Conservation (phyloP, 2,329 filamentous ascomycete species). For the Coccinonectria pachysandricola region DNA sequence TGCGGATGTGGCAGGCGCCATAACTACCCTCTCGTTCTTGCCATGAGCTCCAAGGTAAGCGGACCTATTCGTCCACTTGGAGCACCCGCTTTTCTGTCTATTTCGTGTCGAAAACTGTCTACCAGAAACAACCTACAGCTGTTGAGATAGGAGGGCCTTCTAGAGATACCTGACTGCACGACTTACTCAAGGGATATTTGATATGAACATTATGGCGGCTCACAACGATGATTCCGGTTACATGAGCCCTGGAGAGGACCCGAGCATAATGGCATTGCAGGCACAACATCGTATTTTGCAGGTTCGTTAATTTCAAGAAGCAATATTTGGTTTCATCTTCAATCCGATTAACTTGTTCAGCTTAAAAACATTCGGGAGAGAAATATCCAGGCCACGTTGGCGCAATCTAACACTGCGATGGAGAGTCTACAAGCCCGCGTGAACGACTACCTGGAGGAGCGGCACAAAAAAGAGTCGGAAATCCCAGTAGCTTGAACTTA, state of each 20-base stretch:
- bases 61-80: too few species aligned
- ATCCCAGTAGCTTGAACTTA: background rate
- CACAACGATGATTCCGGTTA: conserved; percentile 6
- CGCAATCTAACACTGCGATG: conserved; percentile 15
- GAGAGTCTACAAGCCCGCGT: conserved; percentile 15
- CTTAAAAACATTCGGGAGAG: conserved; percentile 21
- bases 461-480: conserved; percentile 14
- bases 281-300: conserved; percentile 19
- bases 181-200: too few species aligned
- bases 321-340: too few species aligned
- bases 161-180: too few species aligned
- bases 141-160: too few species aligned
- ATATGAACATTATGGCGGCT: conserved; percentile 5
- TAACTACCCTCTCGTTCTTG: background rate
- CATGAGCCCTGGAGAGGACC: conserved; percentile 11
- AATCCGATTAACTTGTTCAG: too few species aligned
- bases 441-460: conserved; percentile 12
- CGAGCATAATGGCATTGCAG: conserved; percentile 13
- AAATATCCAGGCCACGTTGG: conserved; percentile 13
- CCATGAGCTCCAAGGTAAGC: too few species aligned
- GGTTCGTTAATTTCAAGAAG: conserved; percentile 5
- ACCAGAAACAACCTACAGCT: too few species aligned
- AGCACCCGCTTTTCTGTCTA: too few species aligned
- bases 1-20: background rate
- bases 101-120: too few species aligned